These are phyloP conservation scores for Linnemannia elongata DNA, from an alignment of 192 early-diverging fungal species.

Conservation along the genomic window DNA sequence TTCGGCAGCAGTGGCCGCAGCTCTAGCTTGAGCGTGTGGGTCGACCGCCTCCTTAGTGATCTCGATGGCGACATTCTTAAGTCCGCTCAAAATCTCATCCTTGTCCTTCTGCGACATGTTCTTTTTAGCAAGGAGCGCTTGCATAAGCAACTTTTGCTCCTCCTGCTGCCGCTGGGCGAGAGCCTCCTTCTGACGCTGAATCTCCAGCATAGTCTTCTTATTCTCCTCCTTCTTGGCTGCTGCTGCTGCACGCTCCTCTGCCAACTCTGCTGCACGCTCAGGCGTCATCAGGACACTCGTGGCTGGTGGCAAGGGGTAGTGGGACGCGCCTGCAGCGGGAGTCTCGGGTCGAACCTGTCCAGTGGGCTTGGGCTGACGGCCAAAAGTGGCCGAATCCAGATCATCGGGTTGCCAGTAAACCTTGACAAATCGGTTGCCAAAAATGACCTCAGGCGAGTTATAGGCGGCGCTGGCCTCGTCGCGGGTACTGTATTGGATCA, in stretches of 20 bases:
- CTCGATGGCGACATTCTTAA: slow-evolving; percentile 62
- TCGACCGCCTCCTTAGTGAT: slow-evolving; percentile 59
- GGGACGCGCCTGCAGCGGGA: background rate
- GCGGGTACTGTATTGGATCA: slow-evolving; percentile 72
- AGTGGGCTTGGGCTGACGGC: slow-evolving; percentile 43
- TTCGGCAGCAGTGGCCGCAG: slow-evolving; percentile 51
- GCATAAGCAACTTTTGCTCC: slow-evolving; percentile 72
- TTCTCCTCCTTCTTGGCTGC: slow-evolving; percentile 64
- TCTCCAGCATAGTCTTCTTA: slow-evolving; percentile 63
- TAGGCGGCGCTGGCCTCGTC: slow-evolving; percentile 80
- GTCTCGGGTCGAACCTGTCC: slow-evolving; percentile 44
- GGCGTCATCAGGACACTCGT: slow-evolving; percentile 59
- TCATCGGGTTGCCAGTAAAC: slow-evolving; percentile 81
- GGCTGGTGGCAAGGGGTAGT: slow-evolving; percentile 38
- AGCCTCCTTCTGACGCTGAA: slow-evolving; percentile 71
- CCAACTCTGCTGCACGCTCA: slow-evolving; percentile 59
- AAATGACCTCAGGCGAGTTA: slow-evolving; percentile 81
- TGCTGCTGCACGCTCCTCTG: slow-evolving; percentile 61
- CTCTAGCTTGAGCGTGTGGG: slow-evolving; percentile 45
- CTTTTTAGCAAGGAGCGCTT: slow-evolving; percentile 67
- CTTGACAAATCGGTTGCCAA: slow-evolving; percentile 90
- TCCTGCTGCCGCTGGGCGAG: slow-evolving; percentile 74
- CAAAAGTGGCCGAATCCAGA: slow-evolving; percentile 33
- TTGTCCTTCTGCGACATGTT: slow-evolving; percentile 61
- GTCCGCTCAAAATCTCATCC: slow-evolving; percentile 62